Percentiles rank a stretch among this genome's conserved stretches.
These are phyloP conservation scores for Physaria fendleri DNA, from an alignment of 345 rosid species.

Conservation along the genomic window DNA sequence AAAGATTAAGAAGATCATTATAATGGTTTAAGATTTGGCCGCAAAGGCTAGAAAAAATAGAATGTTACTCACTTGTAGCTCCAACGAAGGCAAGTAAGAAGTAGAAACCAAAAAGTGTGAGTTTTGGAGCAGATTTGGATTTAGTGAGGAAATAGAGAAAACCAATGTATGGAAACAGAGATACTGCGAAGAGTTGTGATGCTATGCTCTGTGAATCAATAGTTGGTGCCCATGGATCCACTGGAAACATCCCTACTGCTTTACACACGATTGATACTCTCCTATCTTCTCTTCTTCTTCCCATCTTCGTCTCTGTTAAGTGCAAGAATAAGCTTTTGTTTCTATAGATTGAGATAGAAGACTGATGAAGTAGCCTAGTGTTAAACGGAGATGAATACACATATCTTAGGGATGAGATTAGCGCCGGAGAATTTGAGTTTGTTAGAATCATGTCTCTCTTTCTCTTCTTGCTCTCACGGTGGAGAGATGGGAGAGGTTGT, in stretches of 20 bases:
- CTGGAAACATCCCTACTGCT: slow-evolving; percentile 53
- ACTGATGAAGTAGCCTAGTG: background rate
- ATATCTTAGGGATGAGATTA: slow-evolving; percentile 15
- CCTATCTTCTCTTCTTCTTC: slow-evolving; percentile 7
- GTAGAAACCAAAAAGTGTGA: slow-evolving; percentile 88
- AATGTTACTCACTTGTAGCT: slow-evolving; percentile 67
- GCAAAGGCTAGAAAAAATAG: background rate
- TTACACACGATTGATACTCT: slow-evolving; percentile 37
- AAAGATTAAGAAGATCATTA: slow-evolving; percentile 18
- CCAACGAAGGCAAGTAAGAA: slow-evolving; percentile 89
- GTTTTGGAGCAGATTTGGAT: slow-evolving; percentile 78
- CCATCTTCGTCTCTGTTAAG: slow-evolving; percentile 3
- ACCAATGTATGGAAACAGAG: slow-evolving; percentile 81
- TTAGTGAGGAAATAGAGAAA: slow-evolving; percentile 86
- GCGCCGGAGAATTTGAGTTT: slow-evolving; percentile 11
- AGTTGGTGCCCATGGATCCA: slow-evolving; percentile 84
- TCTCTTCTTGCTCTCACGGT: background rate
- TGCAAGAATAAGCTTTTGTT: slow-evolving; percentile 19
- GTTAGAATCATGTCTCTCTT: slow-evolving; percentile 15
- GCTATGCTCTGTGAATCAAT: slow-evolving; percentile 78
- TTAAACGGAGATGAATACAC: slow-evolving; percentile 9
- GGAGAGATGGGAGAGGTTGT: background rate
- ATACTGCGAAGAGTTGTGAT: slow-evolving; percentile 69
- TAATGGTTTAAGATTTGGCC: background rate
- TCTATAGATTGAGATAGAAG: background rate